A percentile compares a stretch with the other conserved stretches of the same genome.
phyloP scores from a whole-genome alignment of 176 grass and related monocot species.

The Ananas comosus region DNA sequence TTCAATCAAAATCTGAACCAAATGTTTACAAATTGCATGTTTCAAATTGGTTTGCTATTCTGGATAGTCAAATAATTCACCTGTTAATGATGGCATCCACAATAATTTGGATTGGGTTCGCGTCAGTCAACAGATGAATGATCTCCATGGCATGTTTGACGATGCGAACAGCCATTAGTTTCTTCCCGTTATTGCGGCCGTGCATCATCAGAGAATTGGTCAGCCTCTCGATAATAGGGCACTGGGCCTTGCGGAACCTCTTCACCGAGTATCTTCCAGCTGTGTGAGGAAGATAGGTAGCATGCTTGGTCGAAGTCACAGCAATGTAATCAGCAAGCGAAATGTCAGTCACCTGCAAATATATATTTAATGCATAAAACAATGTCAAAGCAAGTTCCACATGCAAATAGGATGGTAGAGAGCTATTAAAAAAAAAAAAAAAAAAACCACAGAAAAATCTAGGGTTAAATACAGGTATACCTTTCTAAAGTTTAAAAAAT shows the following conservation, averaged over 20 bases:
- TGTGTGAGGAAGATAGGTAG: slow-evolving; percentile 69
- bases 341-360: slow-evolving; percentile 61
- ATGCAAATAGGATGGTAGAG: neutral
- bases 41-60: neutral
- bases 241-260: slow-evolving; percentile 83
- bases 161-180: slow-evolving; percentile 72
- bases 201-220: slow-evolving; percentile 97
- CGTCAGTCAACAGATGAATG: slow-evolving; percentile 78
- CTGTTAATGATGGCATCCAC: slow-evolving; percentile 85
- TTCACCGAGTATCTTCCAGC: slow-evolving; percentile 73
- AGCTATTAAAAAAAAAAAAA: neutral
- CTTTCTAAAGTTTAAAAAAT: too few species aligned
- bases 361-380: neutral
- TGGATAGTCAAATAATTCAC: slow-evolving; percentile 9
- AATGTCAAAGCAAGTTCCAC: neutral
- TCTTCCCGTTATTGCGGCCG: slow-evolving; percentile 84
- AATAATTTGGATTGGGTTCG: slow-evolving; percentile 77
- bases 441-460: too few species aligned
- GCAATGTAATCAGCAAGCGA: slow-evolving; percentile 72
- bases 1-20: too few species aligned
- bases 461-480: too few species aligned
- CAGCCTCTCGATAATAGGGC: slow-evolving; percentile 80
- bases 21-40: too few species aligned
- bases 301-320: slow-evolving; percentile 53
- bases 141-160: slow-evolving; percentile 84